Evolutionary conservation across 1,284 basidiomycete genomes (phyloP), one percentile per base, ranked within the genome.

Genomic region (Ceratobasidium sp.): DNA sequence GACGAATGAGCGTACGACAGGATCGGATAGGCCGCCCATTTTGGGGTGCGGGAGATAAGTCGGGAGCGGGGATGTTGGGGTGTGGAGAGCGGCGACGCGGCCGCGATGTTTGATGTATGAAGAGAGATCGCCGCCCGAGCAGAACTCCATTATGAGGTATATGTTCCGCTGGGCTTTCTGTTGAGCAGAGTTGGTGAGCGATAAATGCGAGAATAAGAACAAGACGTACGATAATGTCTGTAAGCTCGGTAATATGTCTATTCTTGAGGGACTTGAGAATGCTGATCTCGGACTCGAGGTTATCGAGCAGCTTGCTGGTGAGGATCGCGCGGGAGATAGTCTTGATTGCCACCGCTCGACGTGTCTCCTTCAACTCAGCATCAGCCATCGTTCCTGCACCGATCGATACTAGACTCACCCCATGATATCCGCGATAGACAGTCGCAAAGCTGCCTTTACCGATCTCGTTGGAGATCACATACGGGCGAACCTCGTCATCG

Each of bases 81-180:
- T 97, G 82, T 96, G 93, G 20, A 98, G 88, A 2, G 93, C 91
- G 71, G 96, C 92, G 62, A 97, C 92, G 38, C 92, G 90, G 23
- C 96, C 96, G 15, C 95, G 92, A 83, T 95, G 95, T 90, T 96
- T 96, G 88, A 99, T 97, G 84, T 99, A 99, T 81, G 96, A 91
- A 0, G 96, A 96, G 61, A 99, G 91, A 85, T 99, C 98, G 15
- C 96, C 96, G 3, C 96, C 96, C 0, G 96, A 92, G 85, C 97
- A 99, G 85, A 92, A 99, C 82, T 97, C 96, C 94, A 99, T 99
- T 83, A 99, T 94, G 77, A 99, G 91, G 87, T 98, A 98, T 84
- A 99, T 98, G 84, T 97, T 92, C 77, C 91, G 90, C 81, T 97
- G 94, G 40, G 95, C 95, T 83, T 96, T 94, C 96, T 97, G 83